Conservation (phyloP, 768 basidiomycete genomes). For the Trametes coccinea region DNA sequence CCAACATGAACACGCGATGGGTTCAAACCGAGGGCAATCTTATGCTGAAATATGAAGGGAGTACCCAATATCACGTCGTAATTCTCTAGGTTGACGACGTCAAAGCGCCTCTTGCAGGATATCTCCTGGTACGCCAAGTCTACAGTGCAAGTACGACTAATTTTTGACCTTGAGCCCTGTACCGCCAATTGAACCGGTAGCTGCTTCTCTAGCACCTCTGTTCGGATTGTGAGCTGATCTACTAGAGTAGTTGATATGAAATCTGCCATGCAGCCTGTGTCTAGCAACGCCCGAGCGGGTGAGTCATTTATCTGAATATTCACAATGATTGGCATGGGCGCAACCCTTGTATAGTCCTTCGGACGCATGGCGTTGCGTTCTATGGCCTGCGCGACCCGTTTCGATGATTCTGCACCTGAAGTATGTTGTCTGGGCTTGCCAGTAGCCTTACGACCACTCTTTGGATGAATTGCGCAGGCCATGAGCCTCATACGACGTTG, state of each 20-base stretch:
- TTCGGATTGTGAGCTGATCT: slow-evolving; percentile 27
- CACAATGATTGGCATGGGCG: slow-evolving; percentile 16
- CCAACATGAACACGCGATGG: slow-evolving; percentile 1
- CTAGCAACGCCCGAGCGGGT: slow-evolving; percentile 18
- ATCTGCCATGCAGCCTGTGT: slow-evolving; percentile 33
- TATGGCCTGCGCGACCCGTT: neutral
- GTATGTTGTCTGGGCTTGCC: no score
- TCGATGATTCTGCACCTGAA: no score
- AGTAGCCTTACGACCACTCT: no score
- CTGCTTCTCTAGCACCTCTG: slow-evolving; percentile 23
- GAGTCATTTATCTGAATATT: slow-evolving; percentile 23
- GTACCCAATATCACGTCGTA: slow-evolving; percentile 29
- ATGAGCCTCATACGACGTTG: no score
- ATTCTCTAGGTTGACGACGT: slow-evolving; percentile 8
- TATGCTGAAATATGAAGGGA: slow-evolving; percentile 25
- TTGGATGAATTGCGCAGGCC: no score
- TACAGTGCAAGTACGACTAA: slow-evolving; percentile 19
- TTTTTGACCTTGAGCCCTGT: slow-evolving; percentile 30
- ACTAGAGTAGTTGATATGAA: slow-evolving; percentile 33
- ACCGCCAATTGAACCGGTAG: slow-evolving; percentile 33
- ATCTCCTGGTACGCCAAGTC: slow-evolving; percentile 6
- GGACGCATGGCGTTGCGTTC: neutral
- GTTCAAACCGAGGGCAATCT: slow-evolving; percentile 14
- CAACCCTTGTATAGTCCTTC: neutral
- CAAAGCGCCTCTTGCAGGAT: neutral